Evolutionary conservation across 2,329 filamentous ascomycete species (phyloP).

Genomic region (Cadophora luteo-olivacea): DNA sequence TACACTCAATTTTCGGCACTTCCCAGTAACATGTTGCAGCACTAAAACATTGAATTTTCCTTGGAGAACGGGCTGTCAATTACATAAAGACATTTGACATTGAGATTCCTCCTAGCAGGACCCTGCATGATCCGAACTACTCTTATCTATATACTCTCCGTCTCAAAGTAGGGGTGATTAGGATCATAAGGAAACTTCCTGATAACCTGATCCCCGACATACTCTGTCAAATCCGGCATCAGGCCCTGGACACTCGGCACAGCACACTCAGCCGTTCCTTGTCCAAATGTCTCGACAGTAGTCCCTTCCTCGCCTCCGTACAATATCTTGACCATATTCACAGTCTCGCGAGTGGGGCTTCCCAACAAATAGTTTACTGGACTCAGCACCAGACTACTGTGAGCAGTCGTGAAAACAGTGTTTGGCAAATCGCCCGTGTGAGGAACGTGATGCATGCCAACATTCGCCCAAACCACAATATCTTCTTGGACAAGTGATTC

Average conservation of each 20-base stretch:
- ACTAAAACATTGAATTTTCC: too few relatives aligned
- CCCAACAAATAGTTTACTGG: slow-evolving; percentile 4
- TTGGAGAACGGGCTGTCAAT: too few relatives aligned
- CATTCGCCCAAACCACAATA: slow-evolving; percentile 58
- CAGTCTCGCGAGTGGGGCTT: slow-evolving; percentile 42
- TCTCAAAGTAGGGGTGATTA: slow-evolving; percentile 45
- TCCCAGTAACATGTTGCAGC: not conserved
- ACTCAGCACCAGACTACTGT: not conserved
- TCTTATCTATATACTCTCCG: slow-evolving; percentile 40
- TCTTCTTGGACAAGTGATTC: slow-evolving; percentile 53
- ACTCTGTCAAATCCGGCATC: slow-evolving; percentile 29
- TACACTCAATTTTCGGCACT: not conserved
- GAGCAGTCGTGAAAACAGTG: not conserved
- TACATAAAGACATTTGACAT: too few relatives aligned
- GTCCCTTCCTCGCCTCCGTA: slow-evolving; percentile 43
- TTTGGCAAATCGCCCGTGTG: slow-evolving; percentile 57
- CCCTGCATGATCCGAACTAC: too few relatives aligned
- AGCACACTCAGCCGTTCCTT: slow-evolving; percentile 41
- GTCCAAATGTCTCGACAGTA: slow-evolving; percentile 45
- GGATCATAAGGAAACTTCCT: slow-evolving; percentile 50
- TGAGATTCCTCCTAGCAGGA: too few relatives aligned
- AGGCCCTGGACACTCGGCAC: slow-evolving; percentile 20
- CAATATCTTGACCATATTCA: slow-evolving; percentile 50
- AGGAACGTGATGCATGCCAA: slow-evolving; percentile 65
- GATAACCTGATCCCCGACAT: slow-evolving; percentile 47